phyloP scores from a whole-genome alignment of 495 filamentous ascomycete genomes.

The Lepraria neglecta region DNA sequence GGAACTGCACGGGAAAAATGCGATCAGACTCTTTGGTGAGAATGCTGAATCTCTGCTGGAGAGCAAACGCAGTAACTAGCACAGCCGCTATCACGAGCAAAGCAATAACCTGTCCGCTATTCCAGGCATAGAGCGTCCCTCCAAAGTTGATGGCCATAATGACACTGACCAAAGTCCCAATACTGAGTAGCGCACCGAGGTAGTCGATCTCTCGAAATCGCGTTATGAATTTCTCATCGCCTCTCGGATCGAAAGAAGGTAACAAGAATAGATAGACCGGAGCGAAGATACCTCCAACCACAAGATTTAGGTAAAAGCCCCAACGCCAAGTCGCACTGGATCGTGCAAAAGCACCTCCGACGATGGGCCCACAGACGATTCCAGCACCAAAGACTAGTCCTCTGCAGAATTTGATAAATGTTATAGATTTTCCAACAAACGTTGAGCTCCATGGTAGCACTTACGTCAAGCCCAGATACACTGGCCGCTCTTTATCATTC shows the following conservation, averaged over 20 bases:
- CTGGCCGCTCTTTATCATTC: slow-evolving; percentile 36
- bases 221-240: slow-evolving; percentile 33
- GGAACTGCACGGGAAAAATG: slow-evolving; percentile 47
- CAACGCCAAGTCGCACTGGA: slow-evolving; percentile 46
- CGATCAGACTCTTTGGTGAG: slow-evolving; percentile 42
- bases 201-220: slow-evolving; percentile 37
- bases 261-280: slow-evolving; percentile 53
- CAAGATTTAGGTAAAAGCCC: slow-evolving; percentile 61
- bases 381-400: too few relatives aligned
- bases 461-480: slow-evolving; percentile 37
- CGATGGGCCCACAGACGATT: slow-evolving; percentile 48
- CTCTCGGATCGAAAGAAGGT: slow-evolving; percentile 41
- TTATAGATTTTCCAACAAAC: background rate
- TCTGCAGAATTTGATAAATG: slow-evolving; percentile 29
- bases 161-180: slow-evolving; percentile 25
- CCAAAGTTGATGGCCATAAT: slow-evolving; percentile 36
- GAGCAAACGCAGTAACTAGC: slow-evolving; percentile 24
- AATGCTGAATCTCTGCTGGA: slow-evolving; percentile 46
- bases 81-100: slow-evolving; percentile 28
- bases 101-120: slow-evolving; percentile 25
- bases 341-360: slow-evolving; percentile 51
- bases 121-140: slow-evolving; percentile 33
- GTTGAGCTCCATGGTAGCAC: background rate
- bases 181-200: slow-evolving; percentile 30
- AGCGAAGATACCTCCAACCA: slow-evolving; percentile 36